Base-by-base conservation (phyloP, 441 rosid species). In the Manihot esculenta region DNA sequence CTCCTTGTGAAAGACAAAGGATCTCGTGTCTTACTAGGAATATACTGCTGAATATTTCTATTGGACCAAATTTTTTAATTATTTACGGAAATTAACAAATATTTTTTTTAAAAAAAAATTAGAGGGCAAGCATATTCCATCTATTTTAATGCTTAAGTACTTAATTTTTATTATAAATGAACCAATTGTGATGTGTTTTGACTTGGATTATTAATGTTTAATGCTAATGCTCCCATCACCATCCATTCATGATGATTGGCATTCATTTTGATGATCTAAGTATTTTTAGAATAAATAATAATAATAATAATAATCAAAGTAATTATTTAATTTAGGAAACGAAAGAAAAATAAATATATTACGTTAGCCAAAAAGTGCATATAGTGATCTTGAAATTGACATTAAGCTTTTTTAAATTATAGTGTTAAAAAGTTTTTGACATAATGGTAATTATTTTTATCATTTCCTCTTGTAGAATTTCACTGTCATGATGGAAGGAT, bases 151-250 rank as follows among this genome's bases (percentile, higher is more conserved):
- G 6, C 10, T 30, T 13, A 0, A 21, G 18, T 26, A 8, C 45
- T 6, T 56, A 27, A 7, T 42, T 2, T 6, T 6, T 14, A 12
- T 45, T 50, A 62, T 15, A 60, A 62, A 66, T 49, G 67, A 24
- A 64, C 81, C 80, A 73, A 66, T 78, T 8, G 11, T n/a, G 44
- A n/a, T 17, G 72, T 73, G 62, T 53, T 78, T 80, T 79, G 82
- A 80, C 81, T 81, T 72, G 11, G 56, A 66, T 77, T 62, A 41
- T 74, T 45, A 59, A 71, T 69, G 64, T 59, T 71, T 66, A 76
- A 51, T 70, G 12, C 13, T 58, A 5, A 12, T 47, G 78, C 74
- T 75, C 62, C 77, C 73, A 50, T 78, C 82, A 76, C 62, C 78
- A 62, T 45, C 50, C 66, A 23, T 13, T 14, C 26, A 11, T 9